Conservation (phyloP, 2,329 filamentous ascomycete genomes). For the Proliferodiscus dingleyae region DNA sequence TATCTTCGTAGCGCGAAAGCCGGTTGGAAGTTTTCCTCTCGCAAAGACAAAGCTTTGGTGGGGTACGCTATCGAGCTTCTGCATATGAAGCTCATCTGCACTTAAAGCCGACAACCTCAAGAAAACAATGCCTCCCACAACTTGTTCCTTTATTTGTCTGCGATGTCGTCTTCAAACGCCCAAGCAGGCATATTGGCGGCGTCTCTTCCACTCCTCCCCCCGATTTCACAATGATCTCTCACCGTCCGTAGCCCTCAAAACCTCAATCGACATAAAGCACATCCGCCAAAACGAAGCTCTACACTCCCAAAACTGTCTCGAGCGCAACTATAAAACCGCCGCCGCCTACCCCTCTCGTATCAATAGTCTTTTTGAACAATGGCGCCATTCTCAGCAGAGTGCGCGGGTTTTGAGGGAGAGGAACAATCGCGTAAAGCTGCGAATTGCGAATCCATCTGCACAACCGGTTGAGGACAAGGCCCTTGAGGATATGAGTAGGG, state of each 20-base stretch:
- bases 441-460: slow-evolving; percentile 47
- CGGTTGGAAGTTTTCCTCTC: too few relatives aligned
- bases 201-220: slow-evolving; percentile 18
- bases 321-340: slow-evolving; percentile 71
- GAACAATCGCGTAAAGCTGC: slow-evolving; percentile 58
- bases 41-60: too few relatives aligned
- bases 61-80: not conserved
- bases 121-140: slow-evolving; percentile 19
- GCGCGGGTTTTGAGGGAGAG: slow-evolving; percentile 59
- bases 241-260: slow-evolving; percentile 69
- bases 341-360: slow-evolving; percentile 53
- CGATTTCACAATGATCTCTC: slow-evolving; percentile 16
- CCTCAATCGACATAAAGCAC: slow-evolving; percentile 77
- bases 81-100: slow-evolving; percentile 4
- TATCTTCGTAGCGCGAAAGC: too few relatives aligned
- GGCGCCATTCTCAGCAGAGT: slow-evolving; percentile 55
- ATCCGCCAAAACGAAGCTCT: slow-evolving; percentile 81
- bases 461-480: slow-evolving; percentile 37
- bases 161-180: slow-evolving; percentile 20
- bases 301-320: slow-evolving; percentile 76
- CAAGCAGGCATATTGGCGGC: slow-evolving; percentile 9
- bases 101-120: slow-evolving; percentile 8
- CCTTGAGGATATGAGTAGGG: slow-evolving; percentile 35
- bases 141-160: slow-evolving; percentile 22
- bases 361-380: slow-evolving; percentile 49